Evolutionary conservation across 805 yeast species (phyloP).

Genomic region (Wickerhamiella lipophila): DNA sequence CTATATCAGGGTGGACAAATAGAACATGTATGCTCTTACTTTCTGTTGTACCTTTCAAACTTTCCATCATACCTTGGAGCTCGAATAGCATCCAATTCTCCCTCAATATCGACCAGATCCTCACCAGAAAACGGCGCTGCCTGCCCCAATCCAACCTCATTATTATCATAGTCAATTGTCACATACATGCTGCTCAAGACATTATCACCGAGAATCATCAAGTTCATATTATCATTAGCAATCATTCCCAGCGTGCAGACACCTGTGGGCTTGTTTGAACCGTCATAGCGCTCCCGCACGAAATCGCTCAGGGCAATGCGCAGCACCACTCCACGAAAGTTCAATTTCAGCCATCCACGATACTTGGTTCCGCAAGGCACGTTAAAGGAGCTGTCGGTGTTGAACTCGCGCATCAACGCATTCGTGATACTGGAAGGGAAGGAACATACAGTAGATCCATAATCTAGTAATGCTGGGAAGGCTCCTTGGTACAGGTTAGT

Average conservation of each 20-base stretch:
- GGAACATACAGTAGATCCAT: slow-evolving; percentile 6
- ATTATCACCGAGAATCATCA: not conserved
- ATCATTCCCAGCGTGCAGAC: no score
- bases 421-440: not conserved
- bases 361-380: not conserved
- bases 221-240: not conserved
- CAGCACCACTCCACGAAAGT: slow-evolving; percentile 1
- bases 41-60: no score
- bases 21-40: no score
- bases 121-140: no score
- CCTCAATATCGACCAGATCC: no score
- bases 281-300: no score
- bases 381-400: not conserved
- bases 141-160: not conserved
- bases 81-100: no score
- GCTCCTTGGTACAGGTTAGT: not conserved
- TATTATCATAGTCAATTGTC: not conserved
- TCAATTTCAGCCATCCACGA: not conserved
- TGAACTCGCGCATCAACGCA: not conserved
- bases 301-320: not conserved
- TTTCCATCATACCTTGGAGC: no score
- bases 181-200: not conserved
- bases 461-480: not conserved
- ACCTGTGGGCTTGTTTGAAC: no score
- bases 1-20: no score